phyloP scores from a whole-genome alignment of 2,329 filamentous ascomycete species.

The Fusarium coffeatum region DNA sequence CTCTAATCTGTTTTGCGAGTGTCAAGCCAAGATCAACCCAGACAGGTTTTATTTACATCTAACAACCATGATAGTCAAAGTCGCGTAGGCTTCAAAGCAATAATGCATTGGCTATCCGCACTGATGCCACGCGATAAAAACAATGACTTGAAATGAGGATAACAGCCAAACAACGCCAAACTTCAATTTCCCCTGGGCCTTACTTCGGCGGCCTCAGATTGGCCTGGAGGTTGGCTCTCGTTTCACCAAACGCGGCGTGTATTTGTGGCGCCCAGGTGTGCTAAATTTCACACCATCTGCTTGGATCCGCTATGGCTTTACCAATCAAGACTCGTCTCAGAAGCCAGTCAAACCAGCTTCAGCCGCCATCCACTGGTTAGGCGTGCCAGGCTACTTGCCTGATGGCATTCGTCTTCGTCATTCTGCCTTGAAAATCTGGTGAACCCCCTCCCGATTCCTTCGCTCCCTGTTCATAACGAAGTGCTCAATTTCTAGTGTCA shows the following conservation, averaged over 20 bases:
- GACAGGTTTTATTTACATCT: not conserved
- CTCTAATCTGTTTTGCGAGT: not conserved
- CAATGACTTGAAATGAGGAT: not conserved
- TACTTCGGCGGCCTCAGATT: constrained; percentile 33
- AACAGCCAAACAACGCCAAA: not conserved
- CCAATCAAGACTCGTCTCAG: constrained; percentile 14
- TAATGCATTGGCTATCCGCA: not conserved
- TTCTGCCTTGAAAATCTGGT: constrained; percentile 48
- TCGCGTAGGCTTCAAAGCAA: not conserved
- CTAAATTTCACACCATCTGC: constrained; percentile 38
- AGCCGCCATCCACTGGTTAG: constrained; percentile 6
- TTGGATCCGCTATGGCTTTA: not conserved
- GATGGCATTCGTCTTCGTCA: constrained; percentile 43
- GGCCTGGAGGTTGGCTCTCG: constrained; percentile 24
- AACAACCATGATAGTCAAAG: not conserved
- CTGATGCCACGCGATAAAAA: not conserved
- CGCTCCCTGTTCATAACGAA: constrained; percentile 44
- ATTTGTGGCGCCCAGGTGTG: constrained; percentile 38
- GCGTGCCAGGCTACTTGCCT: constrained; percentile 39
- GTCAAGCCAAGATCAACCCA: not conserved
- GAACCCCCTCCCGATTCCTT: constrained; percentile 47
- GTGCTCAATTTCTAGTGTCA: constrained; percentile 41
- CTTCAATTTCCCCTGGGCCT: not conserved
- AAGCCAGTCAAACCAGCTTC: constrained; percentile 10
- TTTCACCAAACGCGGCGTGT: constrained; percentile 31